These are phyloP conservation scores for Fusarium drepaniforme DNA, from an alignment of 2,329 filamentous ascomycete genomes.

Conservation along the genomic window DNA sequence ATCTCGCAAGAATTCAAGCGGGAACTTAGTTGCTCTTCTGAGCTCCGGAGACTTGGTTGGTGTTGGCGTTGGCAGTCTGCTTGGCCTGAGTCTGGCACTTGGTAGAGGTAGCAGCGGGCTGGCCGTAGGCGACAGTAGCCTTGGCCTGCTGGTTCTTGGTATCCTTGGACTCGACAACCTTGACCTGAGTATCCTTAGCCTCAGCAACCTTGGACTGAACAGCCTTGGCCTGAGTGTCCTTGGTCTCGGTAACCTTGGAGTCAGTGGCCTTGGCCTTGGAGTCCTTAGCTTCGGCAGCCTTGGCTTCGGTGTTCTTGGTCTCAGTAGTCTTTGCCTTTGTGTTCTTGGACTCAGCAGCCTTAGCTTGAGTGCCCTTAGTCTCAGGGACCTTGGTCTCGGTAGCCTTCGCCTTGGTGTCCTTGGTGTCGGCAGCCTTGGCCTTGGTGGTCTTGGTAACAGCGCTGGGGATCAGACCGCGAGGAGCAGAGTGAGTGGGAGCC, in stretches of 20 bases:
- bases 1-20: background rate
- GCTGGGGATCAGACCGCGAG: background rate
- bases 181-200: background rate
- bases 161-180: background rate
- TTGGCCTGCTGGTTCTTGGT: background rate
- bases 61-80: background rate
- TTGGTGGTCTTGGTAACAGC: background rate
- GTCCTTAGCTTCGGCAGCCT: background rate
- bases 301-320: background rate
- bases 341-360: background rate
- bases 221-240: background rate
- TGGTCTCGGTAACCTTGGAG: background rate
- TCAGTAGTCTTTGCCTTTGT: background rate
- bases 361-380: background rate
- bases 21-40: background rate
- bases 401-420: background rate
- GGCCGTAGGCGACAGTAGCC: background rate
- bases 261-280: background rate
- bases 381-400: background rate
- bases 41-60: background rate
- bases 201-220: background rate
- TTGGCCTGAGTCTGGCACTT: background rate
- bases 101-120: background rate
- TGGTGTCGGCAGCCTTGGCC: background rate
- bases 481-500: background rate